A percentile compares a stretch with the other conserved stretches of the same genome.
These are phyloP conservation scores for Cylindrodendrum hubeiense DNA, from an alignment of 2,329 filamentous ascomycete species.

Conservation along the genomic window DNA sequence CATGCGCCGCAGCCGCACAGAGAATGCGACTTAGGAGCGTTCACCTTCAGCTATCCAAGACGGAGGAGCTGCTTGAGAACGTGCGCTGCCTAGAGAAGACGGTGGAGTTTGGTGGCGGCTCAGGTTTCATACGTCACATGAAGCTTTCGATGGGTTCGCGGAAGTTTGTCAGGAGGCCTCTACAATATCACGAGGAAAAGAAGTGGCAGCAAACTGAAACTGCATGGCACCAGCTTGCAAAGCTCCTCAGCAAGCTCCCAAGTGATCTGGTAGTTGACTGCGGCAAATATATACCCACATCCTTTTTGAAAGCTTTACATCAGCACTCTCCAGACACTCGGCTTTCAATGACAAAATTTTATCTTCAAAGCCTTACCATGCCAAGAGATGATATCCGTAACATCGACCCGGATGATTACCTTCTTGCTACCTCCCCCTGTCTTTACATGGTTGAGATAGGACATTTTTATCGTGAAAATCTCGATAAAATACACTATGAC, in stretches of 20 bases:
- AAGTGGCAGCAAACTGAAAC: neutral
- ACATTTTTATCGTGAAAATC: too few species aligned
- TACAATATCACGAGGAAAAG: neutral
- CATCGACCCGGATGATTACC: constrained; percentile 13
- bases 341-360: constrained; percentile 21
- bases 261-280: constrained; percentile 16
- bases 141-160: neutral
- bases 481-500: too few species aligned
- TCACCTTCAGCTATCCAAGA: neutral
- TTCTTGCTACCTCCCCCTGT: constrained; percentile 11
- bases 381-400: neutral
- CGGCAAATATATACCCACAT: constrained; percentile 9
- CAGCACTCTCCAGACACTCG: constrained; percentile 2
- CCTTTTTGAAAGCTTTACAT: constrained; percentile 7
- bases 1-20: neutral
- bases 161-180: too few species aligned
- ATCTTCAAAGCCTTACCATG: constrained; percentile 11
- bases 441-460: constrained; percentile 7
- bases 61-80: neutral
- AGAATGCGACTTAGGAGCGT: neutral
- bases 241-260: constrained; percentile 8
- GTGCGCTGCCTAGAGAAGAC: constrained; percentile 7
- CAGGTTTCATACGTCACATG: neutral
- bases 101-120: neutral
- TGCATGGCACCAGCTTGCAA: constrained; percentile 13